A percentile compares a stretch with the other conserved stretches of the same genome.
Evolutionary conservation across 1,284 basidiomycete genomes (phyloP).

Genomic region (Sporisorium graminicola): DNA sequence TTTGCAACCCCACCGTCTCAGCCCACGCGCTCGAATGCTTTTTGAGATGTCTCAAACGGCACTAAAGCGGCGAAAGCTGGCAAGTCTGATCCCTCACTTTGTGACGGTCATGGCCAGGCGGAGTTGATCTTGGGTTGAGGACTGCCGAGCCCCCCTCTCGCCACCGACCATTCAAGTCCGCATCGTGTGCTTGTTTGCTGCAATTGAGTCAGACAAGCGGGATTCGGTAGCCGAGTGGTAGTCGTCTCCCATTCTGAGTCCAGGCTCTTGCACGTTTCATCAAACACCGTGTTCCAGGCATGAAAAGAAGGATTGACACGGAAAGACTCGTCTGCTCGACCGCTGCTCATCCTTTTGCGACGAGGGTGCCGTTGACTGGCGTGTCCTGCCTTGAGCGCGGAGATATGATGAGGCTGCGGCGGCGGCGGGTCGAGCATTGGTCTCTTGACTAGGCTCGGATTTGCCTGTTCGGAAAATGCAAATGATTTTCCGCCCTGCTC

Average conservation of each 20-base stretch:
- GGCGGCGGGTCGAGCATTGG: conserved; percentile 3
- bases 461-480: neutral
- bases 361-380: no score
- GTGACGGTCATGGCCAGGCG: neutral
- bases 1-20: conserved; percentile 2
- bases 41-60: conserved; percentile 1
- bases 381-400: no score
- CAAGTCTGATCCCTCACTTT: no score
- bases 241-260: no score
- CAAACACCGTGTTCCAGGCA: neutral
- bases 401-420: no score
- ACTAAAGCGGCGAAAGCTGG: no score
- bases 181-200: no score
- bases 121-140: neutral
- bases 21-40: neutral
- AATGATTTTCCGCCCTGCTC: neutral
- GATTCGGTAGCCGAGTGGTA: no score
- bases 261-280: neutral
- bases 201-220: no score
- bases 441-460: neutral
- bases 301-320: neutral
- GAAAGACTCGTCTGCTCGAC: no score
- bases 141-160: no score
- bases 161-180: no score
- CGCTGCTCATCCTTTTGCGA: neutral